A percentile compares a stretch with the other conserved stretches of the same genome.
Evolutionary conservation across 257 asterid genomes (phyloP).

Genomic region (Datura wrightii): DNA sequence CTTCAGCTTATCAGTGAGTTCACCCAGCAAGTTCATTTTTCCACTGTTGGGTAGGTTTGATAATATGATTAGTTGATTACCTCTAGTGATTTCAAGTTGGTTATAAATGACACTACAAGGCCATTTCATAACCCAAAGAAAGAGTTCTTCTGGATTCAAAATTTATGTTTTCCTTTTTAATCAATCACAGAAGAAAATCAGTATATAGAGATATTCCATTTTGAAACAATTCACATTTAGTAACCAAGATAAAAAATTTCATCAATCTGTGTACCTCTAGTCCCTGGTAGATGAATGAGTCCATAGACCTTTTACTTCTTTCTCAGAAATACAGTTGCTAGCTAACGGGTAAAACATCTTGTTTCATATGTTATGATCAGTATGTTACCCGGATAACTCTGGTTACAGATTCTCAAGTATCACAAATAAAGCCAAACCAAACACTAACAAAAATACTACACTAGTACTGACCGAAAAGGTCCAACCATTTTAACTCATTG

Average conservation of each 20-base stretch:
- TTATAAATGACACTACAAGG: not conserved
- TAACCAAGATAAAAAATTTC: not conserved
- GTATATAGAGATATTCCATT: not conserved
- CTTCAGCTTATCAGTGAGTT: conserved; percentile 26
- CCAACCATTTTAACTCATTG: not conserved
- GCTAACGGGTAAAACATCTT: not conserved
- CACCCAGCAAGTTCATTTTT: conserved; percentile 3
- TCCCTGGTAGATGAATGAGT: not conserved
- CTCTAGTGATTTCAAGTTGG: not conserved
- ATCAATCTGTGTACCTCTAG: conserved; percentile 7
- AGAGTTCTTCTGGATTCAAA: conserved; percentile 25
- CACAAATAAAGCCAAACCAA: conserved; percentile 5
- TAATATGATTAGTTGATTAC: conserved; percentile 24
- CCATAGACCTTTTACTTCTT: not conserved
- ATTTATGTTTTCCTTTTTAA: not conserved
- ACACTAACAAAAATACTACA: conserved; percentile 12
- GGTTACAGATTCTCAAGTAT: conserved; percentile 26
- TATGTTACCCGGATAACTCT: not conserved
- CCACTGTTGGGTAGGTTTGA: conserved; percentile 26
- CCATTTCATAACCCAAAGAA: conserved; percentile 11
- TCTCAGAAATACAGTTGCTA: conserved; percentile 21
- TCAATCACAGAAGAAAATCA: not conserved
- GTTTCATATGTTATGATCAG: not conserved
- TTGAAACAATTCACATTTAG: conserved; percentile 16
- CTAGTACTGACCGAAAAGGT: conserved; percentile 23